Conservation (phyloP, 2,329 filamentous ascomycete genomes). For the Epichloe hybrida region DNA sequence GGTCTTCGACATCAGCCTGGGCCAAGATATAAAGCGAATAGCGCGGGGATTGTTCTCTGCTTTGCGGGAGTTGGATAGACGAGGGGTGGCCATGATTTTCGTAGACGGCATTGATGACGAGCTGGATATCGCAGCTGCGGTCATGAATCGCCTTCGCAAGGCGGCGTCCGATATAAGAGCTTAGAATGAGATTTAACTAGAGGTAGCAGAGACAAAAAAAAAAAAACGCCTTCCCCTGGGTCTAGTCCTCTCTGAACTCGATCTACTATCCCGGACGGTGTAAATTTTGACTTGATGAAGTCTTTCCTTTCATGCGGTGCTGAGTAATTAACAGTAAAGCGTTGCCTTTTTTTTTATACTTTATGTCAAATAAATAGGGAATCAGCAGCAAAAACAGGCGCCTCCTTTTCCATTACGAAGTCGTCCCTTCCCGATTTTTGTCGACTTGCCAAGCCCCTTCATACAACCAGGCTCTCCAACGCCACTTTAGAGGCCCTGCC, state of each 20-base stretch:
- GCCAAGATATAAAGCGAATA: constrained; percentile 56
- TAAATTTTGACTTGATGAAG: background rate
- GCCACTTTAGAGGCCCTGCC: constrained; percentile 55
- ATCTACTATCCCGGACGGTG: background rate
- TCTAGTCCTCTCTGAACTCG: background rate
- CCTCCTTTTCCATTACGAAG: background rate
- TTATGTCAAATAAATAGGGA: background rate
- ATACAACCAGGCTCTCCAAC: background rate
- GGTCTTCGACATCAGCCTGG: constrained; percentile 60
- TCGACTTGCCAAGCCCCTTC: background rate
- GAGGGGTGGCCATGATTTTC: constrained; percentile 68
- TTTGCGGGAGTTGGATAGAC: constrained; percentile 69
- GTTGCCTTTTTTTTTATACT: background rate
- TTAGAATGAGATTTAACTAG: constrained; percentile 19
- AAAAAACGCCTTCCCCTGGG: background rate
- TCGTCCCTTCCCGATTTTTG: background rate
- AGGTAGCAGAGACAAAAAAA: background rate
- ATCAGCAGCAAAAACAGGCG: background rate
- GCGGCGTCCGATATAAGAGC: constrained; percentile 50
- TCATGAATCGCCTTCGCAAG: constrained; percentile 75
- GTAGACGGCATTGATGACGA: constrained; percentile 78
- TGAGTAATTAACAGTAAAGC: constrained; percentile 3
- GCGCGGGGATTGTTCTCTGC: constrained; percentile 82
- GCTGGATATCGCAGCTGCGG: constrained; percentile 70
- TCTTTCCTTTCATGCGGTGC: constrained; percentile 15